These are phyloP conservation scores for Scytalidium sp. DNA, from an alignment of 2,329 filamentous ascomycete species.

Conservation along the genomic window DNA sequence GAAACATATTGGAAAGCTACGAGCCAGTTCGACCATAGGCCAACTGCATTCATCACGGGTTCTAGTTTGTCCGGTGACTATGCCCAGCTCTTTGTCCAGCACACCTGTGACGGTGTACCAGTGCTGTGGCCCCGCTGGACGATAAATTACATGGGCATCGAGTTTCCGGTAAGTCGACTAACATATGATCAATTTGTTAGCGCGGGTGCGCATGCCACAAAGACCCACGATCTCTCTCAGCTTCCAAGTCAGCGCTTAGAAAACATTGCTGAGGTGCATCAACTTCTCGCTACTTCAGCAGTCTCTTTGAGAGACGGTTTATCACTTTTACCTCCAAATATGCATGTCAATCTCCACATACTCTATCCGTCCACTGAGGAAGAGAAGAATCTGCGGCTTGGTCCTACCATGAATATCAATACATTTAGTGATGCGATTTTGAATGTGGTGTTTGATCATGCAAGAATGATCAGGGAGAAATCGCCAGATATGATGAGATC, in stretches of 20 bases:
- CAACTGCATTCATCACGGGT: slow-evolving; percentile 85
- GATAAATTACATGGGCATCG: slow-evolving; percentile 69
- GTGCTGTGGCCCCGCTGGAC: slow-evolving; percentile 87
- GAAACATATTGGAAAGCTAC: slow-evolving; percentile 99
- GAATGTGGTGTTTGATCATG: slow-evolving; percentile 86
- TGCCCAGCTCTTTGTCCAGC: slow-evolving; percentile 84
- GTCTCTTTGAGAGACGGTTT: slow-evolving; percentile 78
- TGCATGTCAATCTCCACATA: slow-evolving; percentile 91
- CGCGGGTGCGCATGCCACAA: slow-evolving; percentile 27
- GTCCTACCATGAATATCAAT: slow-evolving; percentile 80
- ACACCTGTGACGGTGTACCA: slow-evolving; percentile 83
- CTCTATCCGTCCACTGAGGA: slow-evolving; percentile 78
- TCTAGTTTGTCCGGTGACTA: slow-evolving; percentile 97
- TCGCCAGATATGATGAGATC: slow-evolving; percentile 75
- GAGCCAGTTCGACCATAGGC: slow-evolving; percentile 82
- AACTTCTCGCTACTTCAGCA: slow-evolving; percentile 70
- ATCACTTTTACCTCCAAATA: slow-evolving; percentile 67
- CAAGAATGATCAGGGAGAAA: slow-evolving; percentile 61
- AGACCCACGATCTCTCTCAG: slow-evolving; percentile 35
- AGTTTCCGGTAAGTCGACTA: slow-evolving; percentile 78
- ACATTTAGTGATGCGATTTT: slow-evolving; percentile 80
- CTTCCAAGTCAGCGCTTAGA: slow-evolving; percentile 45
- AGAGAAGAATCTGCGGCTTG: slow-evolving; percentile 66
- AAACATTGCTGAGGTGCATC: slow-evolving; percentile 65
- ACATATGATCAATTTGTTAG: slow-evolving; percentile 68